Percentiles rank a stretch among this genome's conserved stretches.
phyloP scores from a whole-genome alignment of 1,284 basidiomycete species.

The Rhodotorula sp. region DNA sequence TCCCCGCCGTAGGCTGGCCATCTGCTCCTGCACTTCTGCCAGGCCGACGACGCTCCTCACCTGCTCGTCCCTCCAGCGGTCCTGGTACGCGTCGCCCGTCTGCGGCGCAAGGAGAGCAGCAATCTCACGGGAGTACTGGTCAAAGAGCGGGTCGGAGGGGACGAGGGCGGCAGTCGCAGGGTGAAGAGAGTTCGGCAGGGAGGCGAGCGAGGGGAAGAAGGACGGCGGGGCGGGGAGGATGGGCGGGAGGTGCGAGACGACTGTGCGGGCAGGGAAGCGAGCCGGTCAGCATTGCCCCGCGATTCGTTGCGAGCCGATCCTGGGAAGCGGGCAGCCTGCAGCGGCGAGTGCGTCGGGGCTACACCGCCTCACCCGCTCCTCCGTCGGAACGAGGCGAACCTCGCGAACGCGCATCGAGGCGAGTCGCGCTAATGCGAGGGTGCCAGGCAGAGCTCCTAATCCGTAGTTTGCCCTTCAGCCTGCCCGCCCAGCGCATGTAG shows the following conservation, averaged over 20 bases:
- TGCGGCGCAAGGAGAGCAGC: not conserved
- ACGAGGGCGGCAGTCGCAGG: not conserved
- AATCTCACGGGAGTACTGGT: slow-evolving; percentile 29
- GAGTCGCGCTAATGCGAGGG: no score
- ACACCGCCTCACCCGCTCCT: not conserved
- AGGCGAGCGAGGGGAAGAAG: slow-evolving; percentile 21
- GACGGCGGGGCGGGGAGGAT: slow-evolving; percentile 18
- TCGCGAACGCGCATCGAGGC: not conserved
- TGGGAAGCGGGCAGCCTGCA: not conserved
- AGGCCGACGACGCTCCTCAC: not conserved
- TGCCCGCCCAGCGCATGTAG: no score
- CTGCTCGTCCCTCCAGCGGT: slow-evolving; percentile 13
- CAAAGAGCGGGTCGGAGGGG: slow-evolving; percentile 31
- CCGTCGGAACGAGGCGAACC: not conserved
- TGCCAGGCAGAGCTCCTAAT: no score
- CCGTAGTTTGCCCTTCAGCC: no score
- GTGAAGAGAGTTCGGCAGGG: slow-evolving; percentile 5
- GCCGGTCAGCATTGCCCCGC: not conserved
- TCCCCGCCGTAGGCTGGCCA: not conserved
- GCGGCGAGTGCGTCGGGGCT: not conserved
- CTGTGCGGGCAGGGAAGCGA: not conserved
- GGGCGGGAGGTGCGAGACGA: slow-evolving; percentile 29
- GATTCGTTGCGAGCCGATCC: not conserved
- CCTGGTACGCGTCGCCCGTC: not conserved
- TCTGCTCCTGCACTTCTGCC: not conserved